Evolutionary conservation across 1,284 basidiomycete genomes (phyloP).

Genomic region (Apiotrichum porosum): DNA sequence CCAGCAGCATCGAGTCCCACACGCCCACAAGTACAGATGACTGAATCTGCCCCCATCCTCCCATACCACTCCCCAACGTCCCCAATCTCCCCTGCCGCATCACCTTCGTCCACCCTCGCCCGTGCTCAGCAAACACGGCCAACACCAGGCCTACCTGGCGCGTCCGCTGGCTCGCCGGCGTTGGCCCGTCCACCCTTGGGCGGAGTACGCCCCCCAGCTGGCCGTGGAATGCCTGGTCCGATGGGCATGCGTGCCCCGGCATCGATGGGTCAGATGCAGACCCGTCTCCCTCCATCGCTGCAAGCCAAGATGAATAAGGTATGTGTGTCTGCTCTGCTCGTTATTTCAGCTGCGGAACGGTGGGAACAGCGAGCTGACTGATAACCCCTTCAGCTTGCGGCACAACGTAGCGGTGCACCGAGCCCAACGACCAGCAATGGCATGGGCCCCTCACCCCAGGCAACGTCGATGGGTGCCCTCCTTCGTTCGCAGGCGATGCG

Average conservation of each 20-base stretch:
- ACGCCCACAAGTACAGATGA: not conserved
- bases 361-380: conserved; percentile 2
- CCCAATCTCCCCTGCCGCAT: not conserved
- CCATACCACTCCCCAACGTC: not conserved
- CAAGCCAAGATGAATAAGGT: conserved; percentile 83
- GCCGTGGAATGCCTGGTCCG: conserved; percentile 25
- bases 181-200: not conserved
- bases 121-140: not conserved
- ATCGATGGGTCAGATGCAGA: conserved; percentile 38
- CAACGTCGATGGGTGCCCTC: conserved; percentile 42
- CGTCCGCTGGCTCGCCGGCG: not conserved
- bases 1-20: not conserved
- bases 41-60: too few species aligned
- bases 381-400: conserved; percentile 12
- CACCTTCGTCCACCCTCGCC: too few species aligned
- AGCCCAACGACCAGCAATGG: conserved; percentile 7
- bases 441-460: conserved; percentile 25
- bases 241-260: conserved; percentile 35
- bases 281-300: conserved; percentile 68
- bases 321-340: conserved; percentile 4
- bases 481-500: conserved; percentile 39
- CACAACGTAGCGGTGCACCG: conserved; percentile 12
- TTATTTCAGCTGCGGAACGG: not conserved
- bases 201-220: not conserved
- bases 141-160: too few species aligned